Percentiles rank a stretch among this genome's conserved stretches.
phyloP scores from a whole-genome alignment of 805 yeast species.

The Metschnikowia lunata region DNA sequence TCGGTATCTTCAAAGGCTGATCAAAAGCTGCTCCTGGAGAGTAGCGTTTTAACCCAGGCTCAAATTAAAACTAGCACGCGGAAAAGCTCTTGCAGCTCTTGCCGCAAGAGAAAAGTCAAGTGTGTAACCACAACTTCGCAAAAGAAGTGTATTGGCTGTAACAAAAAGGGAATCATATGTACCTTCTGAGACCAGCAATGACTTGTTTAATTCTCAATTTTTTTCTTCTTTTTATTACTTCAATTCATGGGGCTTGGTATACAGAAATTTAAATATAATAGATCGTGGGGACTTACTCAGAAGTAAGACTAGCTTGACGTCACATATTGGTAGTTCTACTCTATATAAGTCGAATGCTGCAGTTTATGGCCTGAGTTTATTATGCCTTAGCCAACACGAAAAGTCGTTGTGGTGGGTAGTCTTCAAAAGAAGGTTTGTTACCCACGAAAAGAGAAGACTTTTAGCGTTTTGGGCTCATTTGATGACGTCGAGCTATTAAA shows the following conservation, averaged over 20 bases:
- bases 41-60: background rate
- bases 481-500: no score
- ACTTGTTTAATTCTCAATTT: background rate
- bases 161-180: conserved; percentile 35
- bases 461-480: no score
- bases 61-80: conserved; percentile 14
- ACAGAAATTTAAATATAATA: background rate
- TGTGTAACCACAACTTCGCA: conserved; percentile 31
- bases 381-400: no score
- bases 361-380: no score
- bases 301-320: background rate
- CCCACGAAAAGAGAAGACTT: no score
- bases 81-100: conserved; percentile 36
- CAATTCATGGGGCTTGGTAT: background rate
- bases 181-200: conserved; percentile 2
- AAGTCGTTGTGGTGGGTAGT: no score
- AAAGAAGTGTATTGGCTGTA: conserved; percentile 39
- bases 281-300: background rate
- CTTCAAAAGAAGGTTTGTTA: no score
- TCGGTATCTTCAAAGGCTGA: conserved; percentile 1
- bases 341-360: no score
- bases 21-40: conserved; percentile 8
- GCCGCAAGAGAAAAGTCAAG: conserved; percentile 42
- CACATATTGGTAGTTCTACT: no score
- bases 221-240: background rate